Evolutionary conservation across 2,329 filamentous ascomycete species (phyloP).

Genomic region (Rachicladosporium sp.): DNA sequence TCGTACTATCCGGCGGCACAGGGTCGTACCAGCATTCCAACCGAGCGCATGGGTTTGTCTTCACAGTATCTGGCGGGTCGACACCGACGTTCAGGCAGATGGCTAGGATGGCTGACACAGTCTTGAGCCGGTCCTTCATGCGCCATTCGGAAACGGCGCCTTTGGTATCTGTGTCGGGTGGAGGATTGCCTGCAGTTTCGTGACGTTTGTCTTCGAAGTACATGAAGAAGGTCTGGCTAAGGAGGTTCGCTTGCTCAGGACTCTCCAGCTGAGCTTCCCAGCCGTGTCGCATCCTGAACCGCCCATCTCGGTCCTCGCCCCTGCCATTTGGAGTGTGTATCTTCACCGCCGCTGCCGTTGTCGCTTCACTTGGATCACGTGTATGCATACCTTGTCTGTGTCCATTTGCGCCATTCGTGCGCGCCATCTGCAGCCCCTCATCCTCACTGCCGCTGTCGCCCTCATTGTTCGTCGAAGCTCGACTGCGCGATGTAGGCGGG

Average conservation of each 20-base stretch:
- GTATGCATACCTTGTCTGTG: too few species aligned
- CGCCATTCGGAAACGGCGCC: constrained; percentile 74
- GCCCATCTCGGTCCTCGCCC: constrained; percentile 10
- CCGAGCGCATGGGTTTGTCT: constrained; percentile 85
- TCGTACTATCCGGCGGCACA: constrained; percentile 44
- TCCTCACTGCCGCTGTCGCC: constrained; percentile 10
- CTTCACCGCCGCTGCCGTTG: too few species aligned
- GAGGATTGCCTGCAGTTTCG: constrained; percentile 82
- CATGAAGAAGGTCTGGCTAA: constrained; percentile 91
- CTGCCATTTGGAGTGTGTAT: constrained; percentile 11
- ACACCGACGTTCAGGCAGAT: constrained; percentile 96
- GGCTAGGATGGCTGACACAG: constrained; percentile 84
- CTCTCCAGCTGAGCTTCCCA: constrained; percentile 89
- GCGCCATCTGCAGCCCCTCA: constrained; percentile 28
- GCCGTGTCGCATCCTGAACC: constrained; percentile 56
- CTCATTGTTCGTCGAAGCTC: too few species aligned
- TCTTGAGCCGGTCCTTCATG: constrained; percentile 92
- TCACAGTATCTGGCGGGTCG: constrained; percentile 91
- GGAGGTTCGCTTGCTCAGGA: constrained; percentile 72
- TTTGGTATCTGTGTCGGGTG: constrained; percentile 34
- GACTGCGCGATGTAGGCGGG: too few species aligned
- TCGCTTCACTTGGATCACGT: too few species aligned
- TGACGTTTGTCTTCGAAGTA: constrained; percentile 98
- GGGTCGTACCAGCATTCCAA: constrained; percentile 97
- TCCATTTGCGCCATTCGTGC: constrained; percentile 1